Evolutionary conservation across 306 rosid species (phyloP).

Genomic region (Ormosia emarginata): DNA sequence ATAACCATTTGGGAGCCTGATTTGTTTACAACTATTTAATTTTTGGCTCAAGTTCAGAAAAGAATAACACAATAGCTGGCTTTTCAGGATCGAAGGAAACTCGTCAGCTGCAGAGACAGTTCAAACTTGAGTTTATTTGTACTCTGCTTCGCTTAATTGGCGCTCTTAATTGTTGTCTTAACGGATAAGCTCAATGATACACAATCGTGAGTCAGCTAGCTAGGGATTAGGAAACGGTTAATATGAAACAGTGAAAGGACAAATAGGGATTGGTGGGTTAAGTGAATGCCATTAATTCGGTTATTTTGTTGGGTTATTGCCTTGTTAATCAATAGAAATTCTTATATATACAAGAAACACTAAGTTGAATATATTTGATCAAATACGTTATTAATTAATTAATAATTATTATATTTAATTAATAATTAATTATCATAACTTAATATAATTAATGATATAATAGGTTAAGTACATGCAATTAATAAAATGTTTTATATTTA

Average conservation of each 20-base stretch:
- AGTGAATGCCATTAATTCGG: constrained; percentile 1
- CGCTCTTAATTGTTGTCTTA: background rate
- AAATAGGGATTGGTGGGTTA: background rate
- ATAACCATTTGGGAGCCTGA: background rate
- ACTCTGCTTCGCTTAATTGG: background rate
- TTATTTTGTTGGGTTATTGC: background rate
- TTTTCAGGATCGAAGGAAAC: background rate
- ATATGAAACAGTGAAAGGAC: background rate
- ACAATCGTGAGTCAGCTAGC: background rate
- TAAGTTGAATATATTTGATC: too few relatives aligned
- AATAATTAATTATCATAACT: too few relatives aligned
- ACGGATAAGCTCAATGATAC: background rate
- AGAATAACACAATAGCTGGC: background rate
- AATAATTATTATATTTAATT: too few relatives aligned
- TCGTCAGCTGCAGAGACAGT: background rate
- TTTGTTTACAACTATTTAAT: background rate
- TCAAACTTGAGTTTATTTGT: background rate
- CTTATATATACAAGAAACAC: too few relatives aligned
- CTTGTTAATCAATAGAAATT: background rate
- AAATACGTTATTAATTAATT: too few relatives aligned
- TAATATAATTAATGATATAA: too few relatives aligned
- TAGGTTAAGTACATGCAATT: too few relatives aligned
- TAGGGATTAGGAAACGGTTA: background rate
- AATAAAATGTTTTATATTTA: too few relatives aligned
- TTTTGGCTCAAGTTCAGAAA: background rate